Base-by-base conservation (phyloP, 148 eudicot genomes). In the Hydrangea macrophylla region DNA sequence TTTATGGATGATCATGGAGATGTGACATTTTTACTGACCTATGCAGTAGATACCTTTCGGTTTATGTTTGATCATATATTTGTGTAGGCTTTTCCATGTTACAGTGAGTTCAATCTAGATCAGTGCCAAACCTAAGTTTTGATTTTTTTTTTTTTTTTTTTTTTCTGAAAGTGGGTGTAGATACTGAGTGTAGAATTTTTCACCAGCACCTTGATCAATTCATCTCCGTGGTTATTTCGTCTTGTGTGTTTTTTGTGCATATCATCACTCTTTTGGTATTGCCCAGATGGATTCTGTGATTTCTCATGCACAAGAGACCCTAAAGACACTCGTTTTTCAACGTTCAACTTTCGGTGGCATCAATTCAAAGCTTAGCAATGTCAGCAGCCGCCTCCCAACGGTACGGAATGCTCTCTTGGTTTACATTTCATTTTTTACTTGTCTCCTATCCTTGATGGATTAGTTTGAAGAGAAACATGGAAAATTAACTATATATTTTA, bases 301-400 rank as follows among this genome's bases (percentile, higher is more conserved):
- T 50, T 84, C 85, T 39, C 88, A 84, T 71, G 88, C 83, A 56
- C 88, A 81, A 66, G 88, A 76, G 70, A 76, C 88, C 57, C 70
- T 84, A 9, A 73, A 68, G 64, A 68, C 85, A 51, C 81, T 84
- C 0, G 69, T 79, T 6, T 81, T 81, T 80, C 88, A 84, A 58
- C 79, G 81, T 18, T 81, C 85, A 24, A 84, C 81, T 27, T 84
- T 81, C 74, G 83, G 88, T 26, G 88, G 85, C 48, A 81, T 84
- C 65, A 81, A 81, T 66, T 76, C 79, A 1, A 84, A 84, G 76
- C 85, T 81, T 69, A 76, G 83, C 71, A 84, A 84, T 72, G 76
- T 84, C 35, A 60, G 79, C 73, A 79, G 88, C 69, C 85, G 85
- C 36, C 85, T 84, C 58, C 88, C 88, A 25, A 76, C 75, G 59